Evolutionary conservation across 192 early-diverging fungal genomes (phyloP).

Genomic region (Coemansia aciculifera): DNA sequence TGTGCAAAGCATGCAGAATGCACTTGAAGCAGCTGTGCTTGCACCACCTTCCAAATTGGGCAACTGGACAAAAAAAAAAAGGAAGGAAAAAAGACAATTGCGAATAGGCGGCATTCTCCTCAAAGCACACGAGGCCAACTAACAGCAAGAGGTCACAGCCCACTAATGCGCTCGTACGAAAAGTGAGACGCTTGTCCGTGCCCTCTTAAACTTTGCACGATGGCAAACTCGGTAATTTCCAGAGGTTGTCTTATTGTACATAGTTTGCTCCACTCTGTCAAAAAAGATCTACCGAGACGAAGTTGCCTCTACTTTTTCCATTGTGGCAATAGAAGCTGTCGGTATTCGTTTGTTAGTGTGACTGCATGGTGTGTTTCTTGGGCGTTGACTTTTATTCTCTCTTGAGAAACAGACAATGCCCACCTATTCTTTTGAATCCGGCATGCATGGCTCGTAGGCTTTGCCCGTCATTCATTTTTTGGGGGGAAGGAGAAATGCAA

Average conservation of each 20-base stretch:
- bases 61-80: constrained; percentile 23
- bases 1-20: constrained; percentile 17
- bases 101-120: not conserved
- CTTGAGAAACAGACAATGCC: not conserved
- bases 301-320: not conserved
- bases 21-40: not conserved
- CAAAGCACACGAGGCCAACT: not conserved
- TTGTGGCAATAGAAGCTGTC: not conserved
- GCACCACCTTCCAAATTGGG: constrained; percentile 8
- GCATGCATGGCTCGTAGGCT: not conserved
- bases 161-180: too few species aligned
- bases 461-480: not conserved
- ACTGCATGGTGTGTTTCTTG: not conserved
- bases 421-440: too few species aligned
- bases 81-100: not conserved
- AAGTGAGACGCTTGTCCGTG: too few species aligned
- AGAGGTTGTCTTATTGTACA: not conserved
- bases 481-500: not conserved
- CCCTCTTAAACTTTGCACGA: not conserved
- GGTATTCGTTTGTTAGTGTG: not conserved
- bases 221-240: not conserved
- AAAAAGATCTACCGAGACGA: not conserved
- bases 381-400: not conserved
- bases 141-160: too few species aligned
- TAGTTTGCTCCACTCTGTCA: not conserved